Conservation (phyloP, 805 yeast species). For the Candida oleophila region DNA sequence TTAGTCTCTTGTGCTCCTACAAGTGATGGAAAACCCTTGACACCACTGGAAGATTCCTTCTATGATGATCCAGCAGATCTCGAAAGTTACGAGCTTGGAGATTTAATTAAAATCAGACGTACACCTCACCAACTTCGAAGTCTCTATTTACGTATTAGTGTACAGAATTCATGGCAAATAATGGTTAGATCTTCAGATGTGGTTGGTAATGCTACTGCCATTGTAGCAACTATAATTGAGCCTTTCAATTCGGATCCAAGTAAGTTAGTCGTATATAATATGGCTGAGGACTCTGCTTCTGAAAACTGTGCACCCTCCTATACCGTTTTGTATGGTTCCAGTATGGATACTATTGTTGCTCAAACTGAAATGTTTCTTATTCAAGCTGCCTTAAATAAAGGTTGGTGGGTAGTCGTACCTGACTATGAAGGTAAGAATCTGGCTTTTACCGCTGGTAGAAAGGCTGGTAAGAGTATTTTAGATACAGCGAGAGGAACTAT, state of each 20-base stretch:
- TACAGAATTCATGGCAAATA: conserved; percentile 11
- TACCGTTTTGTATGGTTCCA: conserved; percentile 14
- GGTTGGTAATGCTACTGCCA: conserved; percentile 14
- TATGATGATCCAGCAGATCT: conserved; percentile 14
- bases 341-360: conserved; percentile 7
- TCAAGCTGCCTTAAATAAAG: conserved; percentile 14
- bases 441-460: conserved; percentile 30
- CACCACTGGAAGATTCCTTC: conserved; percentile 13
- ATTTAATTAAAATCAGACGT: conserved; percentile 12
- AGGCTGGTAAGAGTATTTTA: conserved; percentile 28
- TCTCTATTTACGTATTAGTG: conserved; percentile 7
- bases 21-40: background rate
- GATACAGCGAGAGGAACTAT: conserved; percentile 30
- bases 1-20: background rate
- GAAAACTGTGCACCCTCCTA: conserved; percentile 21
- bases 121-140: conserved; percentile 12
- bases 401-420: conserved; percentile 26
- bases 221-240: conserved; percentile 18
- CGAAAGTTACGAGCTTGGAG: conserved; percentile 12
- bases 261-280: conserved; percentile 19
- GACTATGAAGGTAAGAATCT: conserved; percentile 36
- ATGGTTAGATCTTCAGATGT: conserved; percentile 12
- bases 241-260: conserved; percentile 20
- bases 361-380: conserved; percentile 15
- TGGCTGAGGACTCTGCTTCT: conserved; percentile 19